Evolutionary conservation across 1,284 basidiomycete species (phyloP).

Genomic region (Moniliophthora roreri): DNA sequence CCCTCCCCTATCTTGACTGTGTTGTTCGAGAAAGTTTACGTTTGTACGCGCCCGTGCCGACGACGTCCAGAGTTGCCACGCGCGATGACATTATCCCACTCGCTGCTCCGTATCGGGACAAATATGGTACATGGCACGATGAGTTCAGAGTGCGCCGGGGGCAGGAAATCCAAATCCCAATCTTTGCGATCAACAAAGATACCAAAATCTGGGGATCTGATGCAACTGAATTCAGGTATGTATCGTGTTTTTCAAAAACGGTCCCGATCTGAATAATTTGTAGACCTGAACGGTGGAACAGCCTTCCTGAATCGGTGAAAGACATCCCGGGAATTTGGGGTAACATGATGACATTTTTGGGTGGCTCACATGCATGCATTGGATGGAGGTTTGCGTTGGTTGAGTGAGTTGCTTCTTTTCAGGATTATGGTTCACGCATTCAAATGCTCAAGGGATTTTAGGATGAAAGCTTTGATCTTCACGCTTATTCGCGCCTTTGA

Average conservation of each 20-base stretch:
- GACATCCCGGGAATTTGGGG: slow-evolving; percentile 29
- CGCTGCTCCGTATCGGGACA: slow-evolving; percentile 24
- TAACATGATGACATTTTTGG: slow-evolving; percentile 31
- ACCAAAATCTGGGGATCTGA: slow-evolving; percentile 40
- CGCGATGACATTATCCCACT: slow-evolving; percentile 46
- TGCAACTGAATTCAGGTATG: slow-evolving; percentile 34
- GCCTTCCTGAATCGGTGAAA: slow-evolving; percentile 19
- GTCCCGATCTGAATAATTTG: background rate
- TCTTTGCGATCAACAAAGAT: slow-evolving; percentile 29
- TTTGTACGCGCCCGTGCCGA: slow-evolving; percentile 46
- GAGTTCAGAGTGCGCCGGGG: slow-evolving; percentile 27
- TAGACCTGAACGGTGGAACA: slow-evolving; percentile 31
- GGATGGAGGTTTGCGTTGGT: slow-evolving; percentile 45
- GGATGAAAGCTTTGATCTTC: slow-evolving; percentile 57
- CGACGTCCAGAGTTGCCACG: slow-evolving; percentile 36
- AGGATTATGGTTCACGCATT: background rate
- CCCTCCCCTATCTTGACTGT: slow-evolving; percentile 42
- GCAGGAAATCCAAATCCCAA: slow-evolving; percentile 30
- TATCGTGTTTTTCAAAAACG: background rate
- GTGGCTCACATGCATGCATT: slow-evolving; percentile 28
- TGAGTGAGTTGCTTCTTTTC: slow-evolving; percentile 26
- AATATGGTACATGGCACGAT: slow-evolving; percentile 17
- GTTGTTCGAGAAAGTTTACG: slow-evolving; percentile 57
- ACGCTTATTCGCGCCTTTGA: slow-evolving; percentile 56
- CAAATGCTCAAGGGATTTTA: slow-evolving; percentile 18